phyloP scores from a whole-genome alignment of 2,329 filamentous ascomycete species.

The Exophiala bonariae region DNA sequence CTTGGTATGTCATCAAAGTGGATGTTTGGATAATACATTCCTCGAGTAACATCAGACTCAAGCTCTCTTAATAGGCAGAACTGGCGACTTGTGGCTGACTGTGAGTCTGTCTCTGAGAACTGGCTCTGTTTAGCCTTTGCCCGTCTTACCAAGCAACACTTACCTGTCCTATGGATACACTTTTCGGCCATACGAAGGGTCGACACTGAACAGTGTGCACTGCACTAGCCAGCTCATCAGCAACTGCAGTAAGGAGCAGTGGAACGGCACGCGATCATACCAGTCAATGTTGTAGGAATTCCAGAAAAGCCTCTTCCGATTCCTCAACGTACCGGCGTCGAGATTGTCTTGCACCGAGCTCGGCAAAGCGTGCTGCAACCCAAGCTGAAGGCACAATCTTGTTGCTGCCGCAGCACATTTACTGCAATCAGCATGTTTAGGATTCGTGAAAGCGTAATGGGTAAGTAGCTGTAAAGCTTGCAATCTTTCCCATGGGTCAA shows the following conservation, averaged over 20 bases:
- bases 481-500: slow-evolving; percentile 7
- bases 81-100: slow-evolving; percentile 6
- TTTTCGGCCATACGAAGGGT: slow-evolving; percentile 11
- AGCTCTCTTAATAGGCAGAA: slow-evolving; percentile 8
- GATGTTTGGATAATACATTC: slow-evolving; percentile 8
- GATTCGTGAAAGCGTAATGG: slow-evolving; percentile 16
- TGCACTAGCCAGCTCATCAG: slow-evolving; percentile 8
- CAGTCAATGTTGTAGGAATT: slow-evolving; percentile 14
- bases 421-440: slow-evolving; percentile 9
- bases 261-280: background rate
- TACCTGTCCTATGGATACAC: slow-evolving; percentile 9
- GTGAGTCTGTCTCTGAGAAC: slow-evolving; percentile 12
- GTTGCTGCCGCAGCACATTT: slow-evolving; percentile 12
- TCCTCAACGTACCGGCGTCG: slow-evolving; percentile 1
- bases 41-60: slow-evolving; percentile 10
- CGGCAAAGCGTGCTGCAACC: slow-evolving; percentile 11
- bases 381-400: slow-evolving; percentile 9
- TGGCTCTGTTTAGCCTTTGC: background rate
- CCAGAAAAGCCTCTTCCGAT: slow-evolving; percentile 15
- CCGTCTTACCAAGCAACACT: background rate
- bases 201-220: slow-evolving; percentile 9
- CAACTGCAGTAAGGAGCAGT: background rate
- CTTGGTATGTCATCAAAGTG: background rate
- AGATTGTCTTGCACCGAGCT: background rate
- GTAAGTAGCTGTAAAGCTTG: slow-evolving; percentile 17